These are phyloP conservation scores for Starmera quercuum DNA, from an alignment of 805 yeast species.

Conservation along the genomic window DNA sequence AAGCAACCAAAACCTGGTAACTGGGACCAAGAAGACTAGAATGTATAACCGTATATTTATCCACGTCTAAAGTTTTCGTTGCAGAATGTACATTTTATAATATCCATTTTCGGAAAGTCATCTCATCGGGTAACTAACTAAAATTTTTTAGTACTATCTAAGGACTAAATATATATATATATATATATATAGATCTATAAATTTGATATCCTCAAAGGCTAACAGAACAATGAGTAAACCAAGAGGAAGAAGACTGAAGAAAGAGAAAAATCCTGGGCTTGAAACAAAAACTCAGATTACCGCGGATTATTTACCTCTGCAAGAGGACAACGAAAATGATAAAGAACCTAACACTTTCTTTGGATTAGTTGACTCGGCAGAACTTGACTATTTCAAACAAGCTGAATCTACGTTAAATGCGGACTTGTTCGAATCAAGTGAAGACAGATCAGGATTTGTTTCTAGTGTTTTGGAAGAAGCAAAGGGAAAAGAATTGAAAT, in stretches of 20 bases:
- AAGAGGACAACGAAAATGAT: conserved; percentile 4
- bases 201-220: conserved; percentile 12
- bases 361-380: conserved; percentile 80
- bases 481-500: conserved; percentile 80
- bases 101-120: conserved; percentile 2
- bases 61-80: no score
- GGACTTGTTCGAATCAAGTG: conserved; percentile 66
- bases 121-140: conserved; percentile 4
- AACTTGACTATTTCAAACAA: conserved; percentile 84
- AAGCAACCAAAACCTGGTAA: conserved; percentile 82
- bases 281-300: conserved; percentile 6
- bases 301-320: conserved; percentile 10
- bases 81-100: no score
- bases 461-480: conserved; percentile 78
- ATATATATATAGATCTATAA: background rate
- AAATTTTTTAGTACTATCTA: background rate
- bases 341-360: conserved; percentile 48
- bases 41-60: no score
- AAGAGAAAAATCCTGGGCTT: conserved; percentile 4
- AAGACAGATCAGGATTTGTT: conserved; percentile 68
- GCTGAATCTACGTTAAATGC: conserved; percentile 83
- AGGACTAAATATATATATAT: background rate
- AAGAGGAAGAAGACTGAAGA: conserved; percentile 2
- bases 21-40: conserved; percentile 89
- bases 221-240: conserved; percentile 11